These are phyloP conservation scores for Pleurotus salmoneostramineus DNA, from an alignment of 768 basidiomycete genomes.

Conservation along the genomic window DNA sequence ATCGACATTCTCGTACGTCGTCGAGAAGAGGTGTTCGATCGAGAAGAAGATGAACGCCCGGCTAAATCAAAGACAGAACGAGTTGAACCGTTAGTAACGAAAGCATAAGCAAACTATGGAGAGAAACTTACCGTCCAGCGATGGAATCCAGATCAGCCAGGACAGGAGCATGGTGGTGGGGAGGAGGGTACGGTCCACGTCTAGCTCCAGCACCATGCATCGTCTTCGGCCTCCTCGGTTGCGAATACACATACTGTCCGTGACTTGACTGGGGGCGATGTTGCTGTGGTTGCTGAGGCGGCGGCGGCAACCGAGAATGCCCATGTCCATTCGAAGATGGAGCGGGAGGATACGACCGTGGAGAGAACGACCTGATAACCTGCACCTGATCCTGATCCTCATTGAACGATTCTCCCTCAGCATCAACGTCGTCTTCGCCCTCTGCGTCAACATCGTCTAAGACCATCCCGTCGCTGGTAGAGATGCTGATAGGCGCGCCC, in stretches of 20 bases:
- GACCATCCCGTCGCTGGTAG: neutral
- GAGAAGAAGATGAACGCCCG: slow-evolving; percentile 58
- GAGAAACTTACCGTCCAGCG: slow-evolving; percentile 51
- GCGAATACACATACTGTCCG: neutral
- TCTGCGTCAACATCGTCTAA: neutral
- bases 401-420: slow-evolving; percentile 9
- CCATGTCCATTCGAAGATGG: neutral
- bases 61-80: slow-evolving; percentile 25
- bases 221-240: neutral
- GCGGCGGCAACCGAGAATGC: neutral
- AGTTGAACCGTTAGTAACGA: neutral
- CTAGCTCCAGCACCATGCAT: neutral
- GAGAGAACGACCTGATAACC: neutral
- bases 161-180: slow-evolving; percentile 26
- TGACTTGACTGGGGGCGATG: slow-evolving; percentile 9
- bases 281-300: neutral
- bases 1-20: slow-evolving; percentile 64
- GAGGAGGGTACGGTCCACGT: slow-evolving; percentile 7
- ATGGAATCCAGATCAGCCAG: slow-evolving; percentile 60
- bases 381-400: slow-evolving; percentile 1
- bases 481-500: no score
- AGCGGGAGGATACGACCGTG: neutral
- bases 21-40: slow-evolving; percentile 59
- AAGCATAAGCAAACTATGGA: neutral
- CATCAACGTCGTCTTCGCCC: slow-evolving; percentile 14